These are phyloP conservation scores for Leccinum incarnatum DNA, from an alignment of 768 basidiomycete genomes.

Conservation along the genomic window DNA sequence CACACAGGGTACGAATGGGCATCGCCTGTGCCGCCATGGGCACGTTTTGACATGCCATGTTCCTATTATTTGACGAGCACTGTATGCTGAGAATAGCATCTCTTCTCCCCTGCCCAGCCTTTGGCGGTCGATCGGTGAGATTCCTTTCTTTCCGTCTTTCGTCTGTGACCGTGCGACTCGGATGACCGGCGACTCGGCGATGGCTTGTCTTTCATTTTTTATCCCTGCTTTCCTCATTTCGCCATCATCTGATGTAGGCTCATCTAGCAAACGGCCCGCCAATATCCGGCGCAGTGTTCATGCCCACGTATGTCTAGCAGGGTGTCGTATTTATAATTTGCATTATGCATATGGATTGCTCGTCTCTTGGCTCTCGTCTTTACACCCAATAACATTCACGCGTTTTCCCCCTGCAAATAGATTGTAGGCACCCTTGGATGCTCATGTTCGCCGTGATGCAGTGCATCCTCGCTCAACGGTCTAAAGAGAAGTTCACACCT, in stretches of 20 bases:
- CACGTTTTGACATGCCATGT: constrained; percentile 11
- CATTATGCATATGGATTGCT: too few species aligned
- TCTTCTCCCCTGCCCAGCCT: too few species aligned
- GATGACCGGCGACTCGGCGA: too few species aligned
- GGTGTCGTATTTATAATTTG: constrained; percentile 44
- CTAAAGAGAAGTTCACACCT: not conserved
- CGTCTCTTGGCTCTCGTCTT: not conserved
- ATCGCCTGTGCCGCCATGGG: constrained; percentile 49
- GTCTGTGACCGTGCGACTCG: too few species aligned
- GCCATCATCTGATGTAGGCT: not conserved
- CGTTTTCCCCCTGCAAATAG: constrained; percentile 5
- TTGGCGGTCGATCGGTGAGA: not conserved
- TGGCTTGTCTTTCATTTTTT: not conserved
- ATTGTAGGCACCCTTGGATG: constrained; percentile 22
- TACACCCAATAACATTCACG: too few species aligned
- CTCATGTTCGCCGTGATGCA: constrained; percentile 26
- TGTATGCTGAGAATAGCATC: not conserved
- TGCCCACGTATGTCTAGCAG: constrained; percentile 49
- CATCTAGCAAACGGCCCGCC: constrained; percentile 35
- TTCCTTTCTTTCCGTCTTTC: not conserved
- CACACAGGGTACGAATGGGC: constrained; percentile 41
- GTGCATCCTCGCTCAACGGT: constrained; percentile 14
- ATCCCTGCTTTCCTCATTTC: not conserved
- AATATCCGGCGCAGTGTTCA: constrained; percentile 38
- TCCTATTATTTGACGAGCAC: not conserved